Percentiles rank a stretch among this genome's conserved stretches.
phyloP scores from a whole-genome alignment of 192 early-diverging fungal species.

The Backusella circina region DNA sequence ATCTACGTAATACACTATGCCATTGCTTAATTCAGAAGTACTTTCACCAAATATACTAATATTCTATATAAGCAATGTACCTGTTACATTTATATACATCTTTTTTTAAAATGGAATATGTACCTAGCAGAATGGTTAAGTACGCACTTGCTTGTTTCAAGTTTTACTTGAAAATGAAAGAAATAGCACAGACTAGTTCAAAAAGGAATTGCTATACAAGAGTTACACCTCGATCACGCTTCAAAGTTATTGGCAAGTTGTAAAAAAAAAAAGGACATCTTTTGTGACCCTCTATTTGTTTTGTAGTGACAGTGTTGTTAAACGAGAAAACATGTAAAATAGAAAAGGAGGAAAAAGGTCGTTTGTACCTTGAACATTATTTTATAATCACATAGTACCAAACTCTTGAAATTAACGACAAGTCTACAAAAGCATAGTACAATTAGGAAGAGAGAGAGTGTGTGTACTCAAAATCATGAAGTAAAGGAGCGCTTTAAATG shows the following conservation, averaged over 20 bases:
- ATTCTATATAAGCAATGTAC: background rate
- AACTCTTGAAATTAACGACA: no score
- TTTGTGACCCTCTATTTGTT: background rate
- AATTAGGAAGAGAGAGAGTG: no score
- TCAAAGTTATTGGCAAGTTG: background rate
- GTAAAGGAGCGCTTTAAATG: no score
- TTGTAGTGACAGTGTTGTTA: background rate
- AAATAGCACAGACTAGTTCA: background rate
- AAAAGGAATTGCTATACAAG: background rate
- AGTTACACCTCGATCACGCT: background rate
- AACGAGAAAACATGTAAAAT: background rate
- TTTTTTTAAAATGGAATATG: background rate
- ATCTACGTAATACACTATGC: background rate
- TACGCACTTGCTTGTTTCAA: background rate
- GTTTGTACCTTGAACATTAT: background rate
- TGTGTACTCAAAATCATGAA: no score
- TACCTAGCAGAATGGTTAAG: background rate
- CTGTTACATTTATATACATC: background rate
- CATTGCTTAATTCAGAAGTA: background rate
- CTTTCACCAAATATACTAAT: background rate
- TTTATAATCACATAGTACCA: no score
- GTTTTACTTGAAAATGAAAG: background rate
- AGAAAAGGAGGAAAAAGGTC: background rate
- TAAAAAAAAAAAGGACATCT: background rate
- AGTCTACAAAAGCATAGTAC: no score